Evolutionary conservation across 2,329 filamentous ascomycete genomes (phyloP).

Genomic region (Anthostomella pinea): DNA sequence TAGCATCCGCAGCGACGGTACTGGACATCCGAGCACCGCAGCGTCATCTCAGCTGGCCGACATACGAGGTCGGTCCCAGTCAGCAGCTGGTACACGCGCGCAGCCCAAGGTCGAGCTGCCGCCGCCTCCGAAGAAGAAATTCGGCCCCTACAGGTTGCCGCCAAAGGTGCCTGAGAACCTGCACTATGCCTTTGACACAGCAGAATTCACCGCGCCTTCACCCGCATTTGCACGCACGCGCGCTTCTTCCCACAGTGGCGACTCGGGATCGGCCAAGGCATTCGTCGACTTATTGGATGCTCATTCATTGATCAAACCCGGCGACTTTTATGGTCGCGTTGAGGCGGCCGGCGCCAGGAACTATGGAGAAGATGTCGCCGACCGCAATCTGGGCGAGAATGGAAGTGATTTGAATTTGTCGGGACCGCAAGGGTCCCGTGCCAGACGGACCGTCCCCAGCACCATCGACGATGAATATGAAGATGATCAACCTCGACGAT

Average conservation of each 20-base stretch:
- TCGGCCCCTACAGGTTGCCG: constrained; percentile 27
- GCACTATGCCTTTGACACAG: constrained; percentile 2
- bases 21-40: constrained; percentile 38
- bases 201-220: constrained; percentile 20
- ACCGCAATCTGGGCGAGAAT: constrained; percentile 52
- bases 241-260: constrained; percentile 33
- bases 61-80: constrained; percentile 8
- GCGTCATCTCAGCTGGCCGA: constrained; percentile 19
- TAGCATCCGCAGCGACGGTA: constrained; percentile 20
- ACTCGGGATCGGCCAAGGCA: constrained; percentile 22
- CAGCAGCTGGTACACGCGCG: constrained; percentile 15
- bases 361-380: constrained; percentile 64
- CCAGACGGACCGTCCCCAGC: too few species aligned
- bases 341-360: constrained; percentile 49
- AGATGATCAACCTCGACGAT: constrained; percentile 11
- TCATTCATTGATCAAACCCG: constrained; percentile 48
- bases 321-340: constrained; percentile 48
- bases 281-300: constrained; percentile 58
- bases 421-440: constrained; percentile 28
- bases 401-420: constrained; percentile 30
- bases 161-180: constrained; percentile 17
- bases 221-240: constrained; percentile 26
- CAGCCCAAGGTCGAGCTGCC: constrained; percentile 9
- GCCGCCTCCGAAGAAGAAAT: constrained; percentile 21
- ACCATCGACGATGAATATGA: constrained; percentile 14